Base-by-base conservation (phyloP, 495 filamentous ascomycete species). In the Neurospora sp. region DNA sequence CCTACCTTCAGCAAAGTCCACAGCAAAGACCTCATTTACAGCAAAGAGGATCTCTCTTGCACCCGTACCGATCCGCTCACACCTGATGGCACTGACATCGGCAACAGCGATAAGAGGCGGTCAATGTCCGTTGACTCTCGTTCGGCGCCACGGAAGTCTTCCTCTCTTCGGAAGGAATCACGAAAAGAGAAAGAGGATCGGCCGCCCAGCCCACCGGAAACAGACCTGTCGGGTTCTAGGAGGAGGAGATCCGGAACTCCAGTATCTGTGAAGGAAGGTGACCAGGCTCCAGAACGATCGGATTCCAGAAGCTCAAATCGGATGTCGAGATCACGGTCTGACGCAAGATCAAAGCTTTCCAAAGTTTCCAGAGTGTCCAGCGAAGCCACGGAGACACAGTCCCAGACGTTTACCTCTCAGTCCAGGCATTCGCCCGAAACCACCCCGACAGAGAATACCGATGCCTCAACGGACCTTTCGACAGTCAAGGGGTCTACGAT, bases 1-100 rank as follows among this genome's bases (percentile, higher is more conserved):
- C 94, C 94, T 5, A 86, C 84, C 20, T 96, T 97, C 83, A 94
- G 91, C 78, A 97, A 97, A 80, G 90, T 91, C 42, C 91, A 96
- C 79, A 96, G 93, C 87, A 95, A 93, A 79, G 93, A 96, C 79
- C 86, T 88, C 68, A 85, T 96, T 44, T 83, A 85, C 69, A 89
- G 87, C 79, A 86, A 86, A 75, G 89, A 90, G 72, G 87, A 89
- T 74, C 70, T 88, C 70, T 80, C 77, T 31, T 70, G 71, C 8
- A 82, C 79, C 37, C 82, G 81, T 72, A 78, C 80, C 7, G 86
- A 87, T 72, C 90, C 90, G 40, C 90, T 89, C 72, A 96, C 93
- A 0, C 93, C 93, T 18, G 92, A 94, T 71, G 85, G 91, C 40
- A 96, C 93, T 44, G 93, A 96, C 76, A 78, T 94, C 12, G 89